Conservation (phyloP, 441 rosid genomes). For the Iberis amara region DNA sequence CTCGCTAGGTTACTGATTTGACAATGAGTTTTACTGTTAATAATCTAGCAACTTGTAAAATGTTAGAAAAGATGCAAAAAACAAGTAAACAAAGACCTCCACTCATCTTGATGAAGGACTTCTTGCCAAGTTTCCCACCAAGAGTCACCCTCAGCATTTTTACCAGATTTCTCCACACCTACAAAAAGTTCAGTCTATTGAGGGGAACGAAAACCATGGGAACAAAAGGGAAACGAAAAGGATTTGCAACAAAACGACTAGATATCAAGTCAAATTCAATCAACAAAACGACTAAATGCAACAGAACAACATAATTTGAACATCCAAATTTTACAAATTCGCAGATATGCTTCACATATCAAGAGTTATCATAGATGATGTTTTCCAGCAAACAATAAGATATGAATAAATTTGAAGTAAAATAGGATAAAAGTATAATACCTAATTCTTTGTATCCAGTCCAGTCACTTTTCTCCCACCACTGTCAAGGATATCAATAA, state of each 20-base stretch:
- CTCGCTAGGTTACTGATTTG: constrained; percentile 76
- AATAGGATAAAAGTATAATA: constrained; percentile 33
- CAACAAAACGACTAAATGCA: background rate
- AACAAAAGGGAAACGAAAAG: background rate
- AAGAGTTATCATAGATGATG: background rate
- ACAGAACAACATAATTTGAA: background rate
- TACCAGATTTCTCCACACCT: constrained; percentile 99
- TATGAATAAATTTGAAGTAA: background rate
- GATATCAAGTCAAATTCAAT: constrained; percentile 5
- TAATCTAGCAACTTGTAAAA: constrained; percentile 12
- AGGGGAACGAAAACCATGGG: background rate
- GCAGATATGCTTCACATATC: constrained; percentile 5
- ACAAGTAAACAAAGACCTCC: constrained; percentile 59
- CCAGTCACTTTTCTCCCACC: constrained; percentile 99
- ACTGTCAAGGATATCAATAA: constrained; percentile 92
- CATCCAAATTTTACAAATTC: background rate
- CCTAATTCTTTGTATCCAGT: constrained; percentile 99
- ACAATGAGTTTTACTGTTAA: constrained; percentile 4
- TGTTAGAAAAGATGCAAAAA: background rate
- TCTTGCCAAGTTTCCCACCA: constrained; percentile 99
- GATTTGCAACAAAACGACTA: background rate
- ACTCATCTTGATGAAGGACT: constrained; percentile 93
- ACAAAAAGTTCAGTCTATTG: constrained; percentile 23
- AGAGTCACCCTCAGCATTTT: constrained; percentile 87
- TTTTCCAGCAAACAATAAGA: constrained; percentile 5